Evolutionary conservation across 352 stramenopile genomes (phyloP).

Genomic region (Phytophthora pluvialis): DNA sequence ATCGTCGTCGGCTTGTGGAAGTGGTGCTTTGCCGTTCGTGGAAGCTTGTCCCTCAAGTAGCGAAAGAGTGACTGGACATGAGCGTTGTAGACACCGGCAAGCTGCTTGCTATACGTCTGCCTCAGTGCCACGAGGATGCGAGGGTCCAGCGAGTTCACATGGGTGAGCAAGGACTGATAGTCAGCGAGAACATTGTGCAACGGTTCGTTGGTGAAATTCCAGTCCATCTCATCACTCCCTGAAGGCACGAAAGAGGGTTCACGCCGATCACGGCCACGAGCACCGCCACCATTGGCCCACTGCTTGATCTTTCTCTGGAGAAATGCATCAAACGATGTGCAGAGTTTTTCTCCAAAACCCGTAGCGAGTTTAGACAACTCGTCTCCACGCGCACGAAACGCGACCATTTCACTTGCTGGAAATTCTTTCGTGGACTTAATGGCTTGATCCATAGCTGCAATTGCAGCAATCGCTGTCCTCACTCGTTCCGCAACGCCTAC

Average conservation of each 20-base stretch:
- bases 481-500: slow-evolving; percentile 42
- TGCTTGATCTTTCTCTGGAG: slow-evolving; percentile 57
- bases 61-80: slow-evolving; percentile 70
- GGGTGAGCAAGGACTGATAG: slow-evolving; percentile 53
- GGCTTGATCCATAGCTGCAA: slow-evolving; percentile 53
- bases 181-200: slow-evolving; percentile 54
- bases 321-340: slow-evolving; percentile 55
- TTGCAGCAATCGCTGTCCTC: slow-evolving; percentile 45
- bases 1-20: slow-evolving; percentile 67
- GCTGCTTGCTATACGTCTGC: slow-evolving; percentile 60
- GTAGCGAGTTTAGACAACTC: slow-evolving; percentile 55
- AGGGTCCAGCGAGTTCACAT: slow-evolving; percentile 51
- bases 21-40: slow-evolving; percentile 50
- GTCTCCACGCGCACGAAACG: slow-evolving; percentile 59
- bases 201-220: slow-evolving; percentile 65
- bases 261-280: slow-evolving; percentile 38
- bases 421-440: slow-evolving; percentile 65
- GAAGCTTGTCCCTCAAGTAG: slow-evolving; percentile 66
- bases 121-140: slow-evolving; percentile 44
- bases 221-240: slow-evolving; percentile 62
- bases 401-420: slow-evolving; percentile 70
- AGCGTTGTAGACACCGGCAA: slow-evolving; percentile 53
- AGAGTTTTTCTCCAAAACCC: slow-evolving; percentile 67
- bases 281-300: slow-evolving; percentile 5
- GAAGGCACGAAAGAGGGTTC: slow-evolving; percentile 31